Conservation (phyloP, 208 protist species). For the Naegleria gruberi region DNA sequence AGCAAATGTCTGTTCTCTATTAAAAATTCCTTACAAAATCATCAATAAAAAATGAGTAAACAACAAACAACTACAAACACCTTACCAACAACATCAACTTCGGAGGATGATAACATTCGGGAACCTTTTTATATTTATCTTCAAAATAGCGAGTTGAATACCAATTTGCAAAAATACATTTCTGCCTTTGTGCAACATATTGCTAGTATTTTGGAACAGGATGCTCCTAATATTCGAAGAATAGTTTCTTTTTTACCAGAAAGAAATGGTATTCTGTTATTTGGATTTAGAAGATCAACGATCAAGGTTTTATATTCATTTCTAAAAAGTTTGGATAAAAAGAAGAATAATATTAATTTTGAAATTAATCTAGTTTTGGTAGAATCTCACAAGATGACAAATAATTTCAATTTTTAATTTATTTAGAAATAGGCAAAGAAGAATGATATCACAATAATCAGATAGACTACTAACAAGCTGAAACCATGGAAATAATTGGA, state of each 20-base stretch:
- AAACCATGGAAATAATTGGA: slow-evolving; percentile 51
- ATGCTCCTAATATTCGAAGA: neutral
- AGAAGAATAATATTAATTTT: slow-evolving; percentile 24
- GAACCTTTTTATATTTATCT: slow-evolving; percentile 25
- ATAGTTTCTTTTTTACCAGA: slow-evolving; percentile 22
- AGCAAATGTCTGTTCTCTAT: too few species aligned
- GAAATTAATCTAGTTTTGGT: slow-evolving; percentile 22
- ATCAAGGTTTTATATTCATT: slow-evolving; percentile 16
- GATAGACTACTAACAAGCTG: slow-evolving; percentile 15
- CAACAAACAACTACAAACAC: neutral
- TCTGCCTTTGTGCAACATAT: slow-evolving; percentile 19
- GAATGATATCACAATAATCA: neutral
- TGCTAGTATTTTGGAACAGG: slow-evolving; percentile 13
- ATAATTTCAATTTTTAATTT: slow-evolving; percentile 17
- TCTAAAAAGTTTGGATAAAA: slow-evolving; percentile 12
- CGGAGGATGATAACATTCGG: neutral
- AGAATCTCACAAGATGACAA: slow-evolving; percentile 21
- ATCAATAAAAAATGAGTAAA: neutral
- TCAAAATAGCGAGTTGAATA: slow-evolving; percentile 18
- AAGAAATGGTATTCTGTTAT: slow-evolving; percentile 7
- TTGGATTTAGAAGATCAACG: slow-evolving; percentile 19
- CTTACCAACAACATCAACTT: neutral
- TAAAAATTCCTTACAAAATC: too few species aligned
- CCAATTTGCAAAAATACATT: slow-evolving; percentile 22
- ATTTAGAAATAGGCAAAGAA: neutral